phyloP scores from a whole-genome alignment of 371 early-diverging fungal species.

The Neoconidiobolus thromboides region DNA sequence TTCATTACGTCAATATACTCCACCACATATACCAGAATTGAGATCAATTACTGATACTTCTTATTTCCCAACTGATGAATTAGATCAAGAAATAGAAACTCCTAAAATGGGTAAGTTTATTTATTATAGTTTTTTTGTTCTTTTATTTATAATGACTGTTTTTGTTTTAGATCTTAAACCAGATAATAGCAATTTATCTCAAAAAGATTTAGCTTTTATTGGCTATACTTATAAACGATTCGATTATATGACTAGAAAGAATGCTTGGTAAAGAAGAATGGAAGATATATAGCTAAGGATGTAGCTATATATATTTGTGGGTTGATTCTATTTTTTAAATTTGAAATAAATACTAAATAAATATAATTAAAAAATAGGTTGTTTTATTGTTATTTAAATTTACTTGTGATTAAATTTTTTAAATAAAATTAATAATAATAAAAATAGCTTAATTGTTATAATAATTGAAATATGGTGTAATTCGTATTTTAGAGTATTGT shows the following conservation, averaged over 20 bases:
- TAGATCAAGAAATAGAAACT: constrained; percentile 46
- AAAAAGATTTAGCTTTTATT: constrained; percentile 87
- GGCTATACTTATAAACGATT: constrained; percentile 93
- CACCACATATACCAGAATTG: constrained; percentile 90
- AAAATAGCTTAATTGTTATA: no score
- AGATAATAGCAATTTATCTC: constrained; percentile 25
- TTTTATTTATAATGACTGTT: no score
- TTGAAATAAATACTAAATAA: no score
- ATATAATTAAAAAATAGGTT: no score
- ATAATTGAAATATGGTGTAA: no score
- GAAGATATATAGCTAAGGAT: no score
- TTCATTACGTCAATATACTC: constrained; percentile 51
- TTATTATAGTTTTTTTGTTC: background rate
- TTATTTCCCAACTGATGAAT: constrained; percentile 90
- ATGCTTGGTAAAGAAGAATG: constrained; percentile 14
- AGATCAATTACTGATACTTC: constrained; percentile 91
- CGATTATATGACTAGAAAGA: constrained; percentile 62
- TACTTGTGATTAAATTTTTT: no score
- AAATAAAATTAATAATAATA: no score
- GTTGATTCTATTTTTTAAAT: no score
- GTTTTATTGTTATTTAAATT: no score
- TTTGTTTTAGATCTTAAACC: background rate
- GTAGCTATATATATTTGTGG: no score
- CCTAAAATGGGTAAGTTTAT: constrained; percentile 10
- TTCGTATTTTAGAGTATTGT: no score